Base-by-base conservation (phyloP, 2,329 filamentous ascomycete genomes). In the Penicillium olsonii region DNA sequence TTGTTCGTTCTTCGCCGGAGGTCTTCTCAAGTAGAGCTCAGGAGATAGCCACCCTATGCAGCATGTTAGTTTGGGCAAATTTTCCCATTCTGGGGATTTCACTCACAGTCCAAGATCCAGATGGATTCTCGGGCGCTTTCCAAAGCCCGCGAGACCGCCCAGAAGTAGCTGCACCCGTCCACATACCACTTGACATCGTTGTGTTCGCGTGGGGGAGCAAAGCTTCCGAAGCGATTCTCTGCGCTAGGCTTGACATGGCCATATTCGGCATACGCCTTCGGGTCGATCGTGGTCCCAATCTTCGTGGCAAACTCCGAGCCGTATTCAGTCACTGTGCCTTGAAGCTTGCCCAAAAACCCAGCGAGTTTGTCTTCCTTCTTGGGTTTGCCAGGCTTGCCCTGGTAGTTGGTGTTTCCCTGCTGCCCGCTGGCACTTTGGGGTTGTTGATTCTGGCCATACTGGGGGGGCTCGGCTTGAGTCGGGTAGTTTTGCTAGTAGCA, bases 131-230 rank as follows among this genome's bases (percentile, higher is more conserved):
- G 79, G 2, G 90, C 90, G 63, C 82, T 84, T 72, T 94, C 87
- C 42, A 95, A 73, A 2, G 91, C 90, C 55, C 86, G 77, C 22
- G 86, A 90, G 1, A 95, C 88, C 12, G 91, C 90, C 79, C 85
- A 91, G 75, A 95, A 91, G 68, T 95, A 94, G 8, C 84, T 84
- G 66, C 87, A 89, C 6, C 87, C 90, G 65, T 94, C 89, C 15
- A 94, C 88, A 70, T 87, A 92, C 89, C 90, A 95, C 76, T 95
- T 95, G 54, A 83, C 84, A 55, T 84, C 76, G 64, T 90, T 86
- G 48, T 87, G 87, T 26, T 82, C 80, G 17, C 87, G 81, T 62
- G 85, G 81, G 1, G 88, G 84, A 1, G 88, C 87, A 73, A 95
- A 95, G 51, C 79, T 82, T 41, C 76, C 70, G 62, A 78, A 84